phyloP scores from a whole-genome alignment of 345 rosid genomes.

The Luvunga scandens region DNA sequence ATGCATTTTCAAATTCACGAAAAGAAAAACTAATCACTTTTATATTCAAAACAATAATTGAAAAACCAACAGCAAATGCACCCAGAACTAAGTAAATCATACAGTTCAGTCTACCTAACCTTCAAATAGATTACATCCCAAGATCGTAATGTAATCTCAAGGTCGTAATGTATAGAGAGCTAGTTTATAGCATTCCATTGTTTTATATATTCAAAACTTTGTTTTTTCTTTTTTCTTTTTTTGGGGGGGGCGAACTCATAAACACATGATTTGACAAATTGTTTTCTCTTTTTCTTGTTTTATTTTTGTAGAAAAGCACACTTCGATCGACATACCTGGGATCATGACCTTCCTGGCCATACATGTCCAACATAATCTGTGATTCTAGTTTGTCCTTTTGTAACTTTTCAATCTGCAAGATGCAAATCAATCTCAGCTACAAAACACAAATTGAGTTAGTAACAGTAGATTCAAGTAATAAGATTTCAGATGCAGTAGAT shows the following conservation, averaged over 20 bases:
- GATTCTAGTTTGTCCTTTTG: constrained; percentile 70
- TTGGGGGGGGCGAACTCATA: no score
- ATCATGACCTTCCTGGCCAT: constrained; percentile 64
- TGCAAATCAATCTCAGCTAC: constrained; percentile 13
- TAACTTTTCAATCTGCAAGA: constrained; percentile 74
- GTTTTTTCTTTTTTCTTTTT: no score
- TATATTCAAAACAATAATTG: no score
- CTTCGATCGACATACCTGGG: constrained; percentile 52
- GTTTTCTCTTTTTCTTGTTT: background rate
- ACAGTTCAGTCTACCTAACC: background rate
- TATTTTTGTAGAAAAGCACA: background rate
- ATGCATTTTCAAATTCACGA: no score
- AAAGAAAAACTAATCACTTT: no score
- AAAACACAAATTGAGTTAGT: background rate
- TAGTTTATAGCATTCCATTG: background rate
- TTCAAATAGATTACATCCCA: background rate
- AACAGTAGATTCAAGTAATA: background rate
- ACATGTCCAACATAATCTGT: constrained; percentile 71
- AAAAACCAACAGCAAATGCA: background rate
- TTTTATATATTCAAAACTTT: background rate
- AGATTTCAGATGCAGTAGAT: background rate
- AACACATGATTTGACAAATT: background rate
- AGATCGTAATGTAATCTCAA: background rate
- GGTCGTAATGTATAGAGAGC: background rate
- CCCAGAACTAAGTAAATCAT: background rate